Evolutionary conservation across 2,329 filamentous ascomycete species (phyloP).

Genomic region (Fusarium vanettenii): DNA sequence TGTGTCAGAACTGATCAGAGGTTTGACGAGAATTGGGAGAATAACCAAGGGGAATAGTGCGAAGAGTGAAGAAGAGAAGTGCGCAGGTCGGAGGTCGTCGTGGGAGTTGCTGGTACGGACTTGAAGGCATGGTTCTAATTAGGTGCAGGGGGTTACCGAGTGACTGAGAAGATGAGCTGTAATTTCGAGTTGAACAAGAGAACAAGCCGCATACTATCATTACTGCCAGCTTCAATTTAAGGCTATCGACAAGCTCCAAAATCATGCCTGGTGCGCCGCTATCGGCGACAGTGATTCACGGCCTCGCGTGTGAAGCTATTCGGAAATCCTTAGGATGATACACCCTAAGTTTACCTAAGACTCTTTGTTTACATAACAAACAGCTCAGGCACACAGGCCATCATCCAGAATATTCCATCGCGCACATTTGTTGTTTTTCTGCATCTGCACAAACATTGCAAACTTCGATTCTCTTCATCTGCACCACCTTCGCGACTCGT

Average conservation of each 20-base stretch:
- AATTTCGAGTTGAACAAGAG: background rate
- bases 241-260: background rate
- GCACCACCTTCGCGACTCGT: background rate
- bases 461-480: background rate
- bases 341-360: background rate
- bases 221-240: accelerated
- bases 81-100: background rate
- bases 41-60: background rate
- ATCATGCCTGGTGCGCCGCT: background rate
- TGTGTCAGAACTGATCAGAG: background rate
- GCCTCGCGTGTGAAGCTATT: background rate
- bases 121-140: background rate
- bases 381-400: background rate
- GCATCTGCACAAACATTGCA: background rate
- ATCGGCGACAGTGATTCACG: background rate
- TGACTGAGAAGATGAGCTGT: background rate
- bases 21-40: background rate
- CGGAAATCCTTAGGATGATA: background rate
- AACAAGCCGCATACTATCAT: background rate
- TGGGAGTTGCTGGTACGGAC: background rate
- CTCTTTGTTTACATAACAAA: background rate
- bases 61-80: background rate
- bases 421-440: background rate
- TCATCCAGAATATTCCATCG: background rate
- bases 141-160: background rate